Evolutionary conservation across 2,329 filamentous ascomycete genomes (phyloP), one percentile per base, ranked within the genome.

Genomic region (Chlorencoelia australis): DNA sequence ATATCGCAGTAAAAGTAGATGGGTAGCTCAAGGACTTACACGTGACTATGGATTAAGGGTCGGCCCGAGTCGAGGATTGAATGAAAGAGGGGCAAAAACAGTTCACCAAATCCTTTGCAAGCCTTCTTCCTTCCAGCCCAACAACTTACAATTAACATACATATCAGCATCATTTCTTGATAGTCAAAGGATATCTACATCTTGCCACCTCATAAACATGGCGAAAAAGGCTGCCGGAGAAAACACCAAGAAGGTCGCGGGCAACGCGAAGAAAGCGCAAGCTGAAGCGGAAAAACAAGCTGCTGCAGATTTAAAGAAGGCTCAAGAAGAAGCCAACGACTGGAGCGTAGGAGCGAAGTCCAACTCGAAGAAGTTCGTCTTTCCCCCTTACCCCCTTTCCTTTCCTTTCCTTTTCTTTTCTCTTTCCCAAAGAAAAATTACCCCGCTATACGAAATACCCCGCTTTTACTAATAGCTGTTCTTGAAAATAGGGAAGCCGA

Each of bases 251-350:
- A 96, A 96, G 68, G 86, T 66, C 3, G 75, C 80, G 7, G 91
- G 89, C 46, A 86, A 95, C 61, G 87, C 88, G 45, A 75, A 86
- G 64, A 96, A 98, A 70, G 87, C 87, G 45, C 87, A 95, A 32
- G 79, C 77, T 3, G 89, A 87, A 1, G 82, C 84, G 7, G 64
- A 72, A 39, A 96, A 96, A 64, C 71, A 79, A 41, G 84, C 85
- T 0, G 76, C 62, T 3, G 78, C 79, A 41, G 73, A 85, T 25
- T 64, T 71, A 24, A 79, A 79, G 61, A 72, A 68, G 36, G 75
- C 75, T 4, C 73, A 67, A 3, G 75, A 61, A 18, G 89, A 95
- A 53, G 73, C 79, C 4, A 69, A 73, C 37, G 69, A 94, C 51
- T 98, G 91, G 91, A 53, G 69, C 8, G 86, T 91, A 62, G 91